Percentiles rank a stretch among this genome's conserved stretches.
These are phyloP conservation scores for Arthrobotrys sphaeroides DNA, from an alignment of 2,329 filamentous ascomycete species.

Conservation along the genomic window DNA sequence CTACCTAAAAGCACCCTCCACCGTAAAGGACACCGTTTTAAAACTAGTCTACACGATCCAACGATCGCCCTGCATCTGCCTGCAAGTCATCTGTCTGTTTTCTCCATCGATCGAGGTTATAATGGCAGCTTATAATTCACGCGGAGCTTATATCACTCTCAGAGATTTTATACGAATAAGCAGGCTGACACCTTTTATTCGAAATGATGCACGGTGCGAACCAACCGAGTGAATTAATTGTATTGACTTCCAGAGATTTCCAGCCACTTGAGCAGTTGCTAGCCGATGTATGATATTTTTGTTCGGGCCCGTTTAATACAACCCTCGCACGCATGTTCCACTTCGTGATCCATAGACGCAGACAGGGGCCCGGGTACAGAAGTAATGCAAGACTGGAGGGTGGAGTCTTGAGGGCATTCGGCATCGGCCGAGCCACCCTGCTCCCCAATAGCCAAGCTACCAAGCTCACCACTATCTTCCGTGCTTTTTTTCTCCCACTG, in stretches of 20 bases:
- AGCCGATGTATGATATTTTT: conserved; percentile 12
- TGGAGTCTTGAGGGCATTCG: neutral
- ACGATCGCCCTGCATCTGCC: neutral
- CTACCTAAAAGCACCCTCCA: neutral
- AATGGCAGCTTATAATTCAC: conserved; percentile 1
- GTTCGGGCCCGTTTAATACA: conserved; percentile 11
- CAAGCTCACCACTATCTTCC: neutral
- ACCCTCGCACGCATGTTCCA: neutral
- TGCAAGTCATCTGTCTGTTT: neutral
- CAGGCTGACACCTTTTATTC: neutral
- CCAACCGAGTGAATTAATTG: neutral
- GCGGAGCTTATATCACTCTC: neutral
- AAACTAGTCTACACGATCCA: neutral
- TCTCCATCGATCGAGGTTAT: neutral
- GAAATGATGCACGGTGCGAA: conserved; percentile 2
- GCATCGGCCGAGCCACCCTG: conserved; percentile 4
- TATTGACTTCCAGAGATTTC: neutral
- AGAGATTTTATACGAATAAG: neutral
- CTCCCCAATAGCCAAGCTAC: neutral
- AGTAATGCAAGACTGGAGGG: neutral
- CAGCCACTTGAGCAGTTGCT: neutral
- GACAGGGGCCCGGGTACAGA: neutral
- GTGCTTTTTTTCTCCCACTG: neutral
- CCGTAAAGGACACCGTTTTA: conserved; percentile 8
- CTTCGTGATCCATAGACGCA: neutral